Evolutionary conservation across 257 asterid species (phyloP), one percentile per base, ranked within the genome.

Genomic region (Apocynum venetum): DNA sequence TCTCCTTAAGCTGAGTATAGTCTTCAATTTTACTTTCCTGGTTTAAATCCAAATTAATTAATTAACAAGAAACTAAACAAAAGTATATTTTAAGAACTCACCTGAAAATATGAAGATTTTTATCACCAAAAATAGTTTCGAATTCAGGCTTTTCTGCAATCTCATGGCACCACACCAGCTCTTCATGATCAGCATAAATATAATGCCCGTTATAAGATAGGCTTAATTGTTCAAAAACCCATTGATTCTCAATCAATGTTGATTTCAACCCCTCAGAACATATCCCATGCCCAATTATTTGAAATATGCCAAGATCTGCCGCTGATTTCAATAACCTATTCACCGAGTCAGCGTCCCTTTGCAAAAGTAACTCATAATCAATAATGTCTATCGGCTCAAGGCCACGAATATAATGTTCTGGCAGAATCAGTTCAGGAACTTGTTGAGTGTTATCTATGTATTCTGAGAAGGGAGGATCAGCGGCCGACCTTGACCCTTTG

Each of bases 381-480:
- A 90, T 79, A 9, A 25, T 25, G 31, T 85, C 87, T 49, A 53
- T 85, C 2, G 84, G 87, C 25, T 60, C 69, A 78, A 49, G 73
- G 47, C 59, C 78, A 38, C 49, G 82, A 35, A 64, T 5, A 55
- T 15, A 73, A 63, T 77, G 77, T 47, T 77, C 77, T 1, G 91
- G 91, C 74, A 90, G 93, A 48, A 44, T 76, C 44, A 91, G 82
- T 36, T 79, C 79, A 2, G 96, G 97, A 59, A 87, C 81, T n/a
- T 47, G 75, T 25, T 43, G 11, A 12, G 86, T 72, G 25, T 69
- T 80, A 38, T 86, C 75, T 38, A 83, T 75, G 71, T 65, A 73
- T 43, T 80, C 76, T 47, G 80, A 78, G 11, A 80, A 72, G 1
- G 47, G 38, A 19, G 82, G 63, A 55, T 77, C 72, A 40, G 59